Evolutionary conservation across 129 eudicot genomes (phyloP).

Genomic region (Daucus carota): DH1_v3.0 NC_030382.2:51465001-51465500

Average conservation of each 20-base stretch:
- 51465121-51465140: constrained; percentile 89
- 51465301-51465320: constrained; percentile 77
- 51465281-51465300: constrained; percentile 93
- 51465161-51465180: constrained; percentile 96
- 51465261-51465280: constrained; percentile 94
- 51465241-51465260: constrained; percentile 58
- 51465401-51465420: constrained; percentile 92
- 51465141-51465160: constrained; percentile 97
- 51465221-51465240: constrained; percentile 63
- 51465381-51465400: constrained; percentile 93
- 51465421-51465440: constrained; percentile 62
- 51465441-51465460: constrained; percentile 77
- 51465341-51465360: constrained; percentile 59
- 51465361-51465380: constrained; percentile 73
- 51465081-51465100: constrained; percentile 66
- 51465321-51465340: constrained; percentile 55
- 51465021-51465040: constrained; percentile 71
- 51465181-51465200: constrained; percentile 90
- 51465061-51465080: constrained; percentile 68
- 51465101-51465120: constrained; percentile 83
- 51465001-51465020: constrained; percentile 67
- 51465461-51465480: constrained; percentile 85
- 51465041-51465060: constrained; percentile 66
- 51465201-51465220: constrained; percentile 63
- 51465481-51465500: neutral